These are phyloP conservation scores for Geoglossum glabrum DNA, from an alignment of 495 filamentous ascomycete genomes.

Conservation along the genomic window DNA sequence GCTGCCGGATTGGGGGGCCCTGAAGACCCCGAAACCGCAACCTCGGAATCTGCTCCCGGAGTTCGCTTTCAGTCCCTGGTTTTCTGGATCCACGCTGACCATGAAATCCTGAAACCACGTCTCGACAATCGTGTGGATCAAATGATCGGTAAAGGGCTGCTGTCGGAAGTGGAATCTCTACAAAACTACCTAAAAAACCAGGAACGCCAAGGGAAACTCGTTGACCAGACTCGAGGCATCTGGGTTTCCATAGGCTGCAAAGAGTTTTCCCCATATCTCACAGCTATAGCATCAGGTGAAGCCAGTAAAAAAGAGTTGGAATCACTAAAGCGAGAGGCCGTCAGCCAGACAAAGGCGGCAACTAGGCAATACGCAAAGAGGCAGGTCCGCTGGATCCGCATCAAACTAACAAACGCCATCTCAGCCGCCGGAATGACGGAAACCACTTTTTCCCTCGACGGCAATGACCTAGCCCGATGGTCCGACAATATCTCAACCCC, in stretches of 20 bases:
- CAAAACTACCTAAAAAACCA: constrained; percentile 30
- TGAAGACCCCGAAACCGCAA: not conserved
- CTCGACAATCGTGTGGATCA: constrained; percentile 58
- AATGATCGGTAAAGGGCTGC: constrained; percentile 61
- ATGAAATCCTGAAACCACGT: constrained; percentile 40
- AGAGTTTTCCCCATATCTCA: constrained; percentile 56
- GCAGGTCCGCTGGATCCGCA: constrained; percentile 72
- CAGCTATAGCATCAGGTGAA: constrained; percentile 23
- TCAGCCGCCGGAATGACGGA: constrained; percentile 26
- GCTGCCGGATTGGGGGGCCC: not conserved
- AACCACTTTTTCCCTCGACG: constrained; percentile 56
- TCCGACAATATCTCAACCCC: constrained; percentile 35
- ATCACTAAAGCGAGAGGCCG: constrained; percentile 20
- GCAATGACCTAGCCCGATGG: constrained; percentile 39
- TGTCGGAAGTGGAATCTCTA: constrained; percentile 44
- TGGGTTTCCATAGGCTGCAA: constrained; percentile 96
- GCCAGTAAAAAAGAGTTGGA: constrained; percentile 22
- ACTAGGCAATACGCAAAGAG: constrained; percentile 73
- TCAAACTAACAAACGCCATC: constrained; percentile 52
- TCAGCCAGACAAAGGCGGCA: constrained; percentile 47
- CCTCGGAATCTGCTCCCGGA: not conserved
- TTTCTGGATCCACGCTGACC: constrained; percentile 71
- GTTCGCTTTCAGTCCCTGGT: constrained; percentile 42
- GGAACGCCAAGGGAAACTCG: constrained; percentile 24
- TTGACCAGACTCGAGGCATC: constrained; percentile 63